Conservation (phyloP, 768 basidiomycete species). For the Lentinus tigrinus region DNA sequence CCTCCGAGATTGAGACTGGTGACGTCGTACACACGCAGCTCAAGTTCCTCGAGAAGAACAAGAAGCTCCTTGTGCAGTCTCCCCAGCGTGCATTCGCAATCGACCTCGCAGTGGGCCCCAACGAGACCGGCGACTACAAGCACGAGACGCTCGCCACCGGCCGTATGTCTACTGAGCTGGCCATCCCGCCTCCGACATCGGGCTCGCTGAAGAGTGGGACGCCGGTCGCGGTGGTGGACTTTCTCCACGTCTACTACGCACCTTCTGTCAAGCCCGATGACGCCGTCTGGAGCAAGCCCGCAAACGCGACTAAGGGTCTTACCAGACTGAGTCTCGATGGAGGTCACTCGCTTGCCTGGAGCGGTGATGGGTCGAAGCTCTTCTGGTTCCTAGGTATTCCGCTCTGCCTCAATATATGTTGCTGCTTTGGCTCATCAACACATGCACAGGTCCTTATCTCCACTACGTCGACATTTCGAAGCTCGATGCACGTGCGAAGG, state of each 20-base stretch:
- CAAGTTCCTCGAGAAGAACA: conserved; percentile 52
- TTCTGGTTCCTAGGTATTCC: conserved; percentile 73
- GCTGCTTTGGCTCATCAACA: not conserved
- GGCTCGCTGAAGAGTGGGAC: conserved; percentile 2
- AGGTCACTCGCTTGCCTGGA: conserved; percentile 68
- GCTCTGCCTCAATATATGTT: not conserved
- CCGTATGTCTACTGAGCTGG: conserved; percentile 56
- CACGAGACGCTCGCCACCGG: conserved; percentile 53
- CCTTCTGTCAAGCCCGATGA: conserved; percentile 40
- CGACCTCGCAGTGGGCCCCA: conserved; percentile 45
- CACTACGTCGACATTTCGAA: conserved; percentile 60
- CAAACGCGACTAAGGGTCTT: conserved; percentile 59
- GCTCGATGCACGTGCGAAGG: conserved; percentile 46
- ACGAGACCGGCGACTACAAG: conserved; percentile 46
- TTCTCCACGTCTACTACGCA: conserved; percentile 63
- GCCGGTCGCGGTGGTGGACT: conserved; percentile 65
- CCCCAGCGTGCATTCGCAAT: conserved; percentile 47
- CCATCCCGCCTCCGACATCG: conserved; percentile 35
- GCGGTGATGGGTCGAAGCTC: conserved; percentile 58
- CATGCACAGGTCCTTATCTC: conserved; percentile 52
- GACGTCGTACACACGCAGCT: conserved; percentile 44
- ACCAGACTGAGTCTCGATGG: conserved; percentile 69
- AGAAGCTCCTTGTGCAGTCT: conserved; percentile 61
- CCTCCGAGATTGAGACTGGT: conserved; percentile 47
- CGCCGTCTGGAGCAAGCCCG: conserved; percentile 68